Base-by-base conservation (phyloP, 257 asterid genomes). In the Nemophila menziesii region DNA sequence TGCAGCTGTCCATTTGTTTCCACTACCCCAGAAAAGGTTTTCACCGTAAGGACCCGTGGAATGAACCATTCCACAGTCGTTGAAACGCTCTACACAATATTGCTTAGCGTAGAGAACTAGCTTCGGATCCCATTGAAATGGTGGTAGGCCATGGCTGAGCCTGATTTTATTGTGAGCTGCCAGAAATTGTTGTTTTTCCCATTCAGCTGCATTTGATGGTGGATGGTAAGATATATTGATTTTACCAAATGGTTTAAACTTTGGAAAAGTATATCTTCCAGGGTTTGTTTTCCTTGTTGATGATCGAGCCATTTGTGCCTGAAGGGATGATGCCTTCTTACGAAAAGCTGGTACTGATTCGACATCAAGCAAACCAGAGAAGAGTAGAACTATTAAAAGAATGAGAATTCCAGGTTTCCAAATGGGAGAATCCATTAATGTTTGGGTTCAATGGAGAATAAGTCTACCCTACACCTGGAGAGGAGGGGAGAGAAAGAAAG, bases 1-100 rank as follows among this genome's bases (percentile, higher is more conserved):
- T 5, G 17, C 11, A 2, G 36, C 24, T 0, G 10, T 51, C 39
- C 33, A 47, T 17, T 17, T 41, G 5, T 11, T 39, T 5, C 38
- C 44, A 5, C 23, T 7, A 13, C 56, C 47, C 20, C 34, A 2
- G 26, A 42, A 26, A 39, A 51, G 20, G 18, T 51, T 51, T 39
- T 51, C 56, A 1, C 48, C 56, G 5, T 51, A 51, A 0, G 46
- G 47, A 16, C 56, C 56, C 3, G n/a, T 17, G 18, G 56, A 51
- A 18, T 51, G 56, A 5, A 22, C 14, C 17, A 51, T 22, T 14
- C 22, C 4, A 22, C 48, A 51, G 9, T 21, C 47, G 18, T 10
- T 33, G 5, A 8, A 23, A 11, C 33, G 36, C 16, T 22, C 7
- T 8, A 11, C 17, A 5, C 29, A 29, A 4, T 51, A 39, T 23